Base-by-base conservation (phyloP, 495 filamentous ascomycete genomes). In the Penicillium manginii region DNA sequence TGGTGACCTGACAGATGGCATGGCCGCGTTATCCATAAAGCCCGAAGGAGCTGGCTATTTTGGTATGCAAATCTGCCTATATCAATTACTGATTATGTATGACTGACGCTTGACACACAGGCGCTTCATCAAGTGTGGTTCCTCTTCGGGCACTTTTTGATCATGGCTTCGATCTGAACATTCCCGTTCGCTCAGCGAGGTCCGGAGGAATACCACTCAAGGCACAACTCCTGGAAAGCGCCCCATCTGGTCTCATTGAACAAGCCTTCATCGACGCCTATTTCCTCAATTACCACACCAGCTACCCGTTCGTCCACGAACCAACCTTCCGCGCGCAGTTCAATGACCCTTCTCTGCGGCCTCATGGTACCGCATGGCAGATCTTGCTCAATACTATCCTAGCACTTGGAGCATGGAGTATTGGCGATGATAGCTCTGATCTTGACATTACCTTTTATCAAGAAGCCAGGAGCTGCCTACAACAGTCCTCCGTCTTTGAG, bases 231-330 rank as follows among this genome's bases (percentile, higher is more conserved):
- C 54, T 80, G 43, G 73, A 72, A 47, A 74, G 71, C 21, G 76
- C 76, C 8, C 76, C 76, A 1, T 77, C 76, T 22, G 78, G 75
- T 5, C 60, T 79, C 22, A 70, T 78, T 21, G 75, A 78, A 55
- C 75, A 78, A 51, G 71, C 74, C 1, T 74, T 83, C 39, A 80
- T 84, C 39, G 78, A 84, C 59, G 77, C 78, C 0, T 84, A 79
- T 58, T 84, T 84, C 55, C 61, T 75, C 15, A 75, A 76, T 37
- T 85, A 84, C 58, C 81, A 85, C 56, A 69, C 70, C 10, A 80
- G 75, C 46, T 85, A 85, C 60, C 81, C 82, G 8, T 79, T 85
- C 49, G 64, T 85, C 17, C 81, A 85, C 53, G 82, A 85, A 61
- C 70, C 76, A 3, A 80, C 78, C 4, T 85, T 85, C 52, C 71